These are phyloP conservation scores for Juglanconis oblonga DNA, from an alignment of 2,329 filamentous ascomycete genomes.

Conservation along the genomic window DNA sequence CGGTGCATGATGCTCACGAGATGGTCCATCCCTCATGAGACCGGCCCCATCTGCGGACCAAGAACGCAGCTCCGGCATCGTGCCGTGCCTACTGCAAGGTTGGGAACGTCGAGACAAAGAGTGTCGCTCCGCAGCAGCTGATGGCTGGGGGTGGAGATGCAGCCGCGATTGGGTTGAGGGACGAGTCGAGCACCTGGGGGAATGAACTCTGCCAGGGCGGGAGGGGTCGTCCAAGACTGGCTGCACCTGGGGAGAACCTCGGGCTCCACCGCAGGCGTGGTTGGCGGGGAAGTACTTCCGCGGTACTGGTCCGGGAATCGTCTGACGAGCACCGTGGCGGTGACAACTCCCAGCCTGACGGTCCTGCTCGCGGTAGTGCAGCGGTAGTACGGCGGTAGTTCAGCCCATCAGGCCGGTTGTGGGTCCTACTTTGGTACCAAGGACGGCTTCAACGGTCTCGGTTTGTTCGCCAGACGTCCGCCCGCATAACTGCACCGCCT, in stretches of 20 bases:
- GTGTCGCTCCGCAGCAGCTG: not conserved
- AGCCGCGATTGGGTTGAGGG: not conserved
- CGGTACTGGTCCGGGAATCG: not conserved
- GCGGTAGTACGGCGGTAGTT: not conserved
- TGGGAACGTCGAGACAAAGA: not conserved
- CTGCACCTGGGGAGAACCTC: not conserved
- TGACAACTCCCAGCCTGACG: not conserved
- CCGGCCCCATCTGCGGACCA: not conserved
- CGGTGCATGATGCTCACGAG: conserved; percentile 10
- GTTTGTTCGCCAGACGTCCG: not conserved
- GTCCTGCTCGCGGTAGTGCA: not conserved
- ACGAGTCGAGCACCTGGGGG: not conserved
- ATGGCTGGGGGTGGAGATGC: not conserved
- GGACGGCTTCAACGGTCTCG: not conserved
- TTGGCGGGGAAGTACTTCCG: not conserved
- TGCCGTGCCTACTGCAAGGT: not conserved
- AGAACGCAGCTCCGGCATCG: conserved; percentile 4
- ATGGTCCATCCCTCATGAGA: conserved; percentile 3
- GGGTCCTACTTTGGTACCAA: not conserved
- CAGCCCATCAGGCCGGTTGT: not conserved
- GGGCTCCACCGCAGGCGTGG: not conserved
- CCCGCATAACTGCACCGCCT: not conserved
- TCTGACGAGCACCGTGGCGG: not conserved
- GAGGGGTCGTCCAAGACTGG: not conserved
- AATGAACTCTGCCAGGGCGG: not conserved